These are phyloP conservation scores for Gryganskiella cystojenkinii DNA, from an alignment of 192 early-diverging fungal species.

Conservation along the genomic window DNA sequence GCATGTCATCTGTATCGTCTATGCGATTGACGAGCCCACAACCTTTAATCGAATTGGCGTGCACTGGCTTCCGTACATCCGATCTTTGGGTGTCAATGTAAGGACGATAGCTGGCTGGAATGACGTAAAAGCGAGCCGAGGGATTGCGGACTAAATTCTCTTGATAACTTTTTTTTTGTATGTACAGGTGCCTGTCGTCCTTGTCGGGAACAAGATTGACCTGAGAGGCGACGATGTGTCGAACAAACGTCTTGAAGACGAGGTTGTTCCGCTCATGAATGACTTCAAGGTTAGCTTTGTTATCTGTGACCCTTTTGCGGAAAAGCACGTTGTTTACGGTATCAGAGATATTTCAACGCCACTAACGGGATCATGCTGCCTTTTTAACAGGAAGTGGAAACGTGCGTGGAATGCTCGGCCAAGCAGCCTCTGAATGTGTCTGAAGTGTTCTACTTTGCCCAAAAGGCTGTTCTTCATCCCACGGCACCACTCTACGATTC, in stretches of 20 bases:
- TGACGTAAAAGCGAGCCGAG: too few relatives aligned
- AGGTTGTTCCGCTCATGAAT: slow-evolving; percentile 98
- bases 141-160: too few relatives aligned
- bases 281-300: slow-evolving; percentile 86
- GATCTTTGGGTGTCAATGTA: slow-evolving; percentile 92
- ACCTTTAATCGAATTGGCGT: slow-evolving; percentile 87
- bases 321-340: not conserved
- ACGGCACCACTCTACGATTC: slow-evolving; percentile 97
- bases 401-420: slow-evolving; percentile 99
- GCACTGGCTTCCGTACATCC: slow-evolving; percentile 95
- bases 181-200: slow-evolving; percentile 92
- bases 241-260: slow-evolving; percentile 90
- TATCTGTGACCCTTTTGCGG: not conserved
- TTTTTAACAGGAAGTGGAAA: slow-evolving; percentile 88
- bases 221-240: slow-evolving; percentile 84
- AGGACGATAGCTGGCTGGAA: too few relatives aligned
- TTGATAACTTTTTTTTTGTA: too few relatives aligned
- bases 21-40: slow-evolving; percentile 86
- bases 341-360: too few relatives aligned
- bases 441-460: slow-evolving; percentile 99
- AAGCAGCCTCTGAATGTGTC: slow-evolving; percentile 94
- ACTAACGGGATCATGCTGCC: not conserved
- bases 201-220: slow-evolving; percentile 96
- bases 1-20: slow-evolving; percentile 98
- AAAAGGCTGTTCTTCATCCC: slow-evolving; percentile 98